These are phyloP conservation scores for Giardia duodenalis DNA, from an alignment of 208 protist species.

Conservation along the genomic window DNA sequence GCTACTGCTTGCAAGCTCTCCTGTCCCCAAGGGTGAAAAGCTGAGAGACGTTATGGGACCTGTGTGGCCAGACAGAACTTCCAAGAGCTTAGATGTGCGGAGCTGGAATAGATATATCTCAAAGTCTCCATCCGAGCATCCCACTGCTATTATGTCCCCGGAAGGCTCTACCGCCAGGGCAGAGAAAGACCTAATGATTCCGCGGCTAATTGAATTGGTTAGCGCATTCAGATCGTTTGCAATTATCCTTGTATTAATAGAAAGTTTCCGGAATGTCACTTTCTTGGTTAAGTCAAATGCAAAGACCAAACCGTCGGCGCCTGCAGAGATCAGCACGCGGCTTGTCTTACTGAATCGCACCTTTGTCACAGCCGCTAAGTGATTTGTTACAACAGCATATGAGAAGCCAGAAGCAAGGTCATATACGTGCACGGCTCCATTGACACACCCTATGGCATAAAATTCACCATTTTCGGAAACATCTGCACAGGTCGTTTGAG, in stretches of 20 bases:
- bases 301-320: background rate
- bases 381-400: background rate
- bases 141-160: constrained; percentile 5
- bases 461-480: background rate
- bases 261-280: background rate
- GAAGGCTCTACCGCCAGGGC: background rate
- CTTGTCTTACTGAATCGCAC: background rate
- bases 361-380: background rate
- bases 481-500: background rate
- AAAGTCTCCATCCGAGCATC: background rate
- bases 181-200: background rate
- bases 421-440: background rate
- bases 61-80: background rate
- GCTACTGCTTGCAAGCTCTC: background rate
- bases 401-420: background rate
- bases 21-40: background rate
- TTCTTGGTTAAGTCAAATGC: background rate
- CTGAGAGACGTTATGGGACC: background rate
- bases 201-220: background rate
- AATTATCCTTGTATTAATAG: background rate
- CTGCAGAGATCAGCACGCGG: background rate
- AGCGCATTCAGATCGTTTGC: background rate
- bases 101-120: background rate
- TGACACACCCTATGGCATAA: background rate
- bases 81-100: background rate